Percentiles rank a stretch among this genome's conserved stretches.
Evolutionary conservation across 2,329 filamentous ascomycete species (phyloP).

Genomic region (Xylaria sp.): DNA sequence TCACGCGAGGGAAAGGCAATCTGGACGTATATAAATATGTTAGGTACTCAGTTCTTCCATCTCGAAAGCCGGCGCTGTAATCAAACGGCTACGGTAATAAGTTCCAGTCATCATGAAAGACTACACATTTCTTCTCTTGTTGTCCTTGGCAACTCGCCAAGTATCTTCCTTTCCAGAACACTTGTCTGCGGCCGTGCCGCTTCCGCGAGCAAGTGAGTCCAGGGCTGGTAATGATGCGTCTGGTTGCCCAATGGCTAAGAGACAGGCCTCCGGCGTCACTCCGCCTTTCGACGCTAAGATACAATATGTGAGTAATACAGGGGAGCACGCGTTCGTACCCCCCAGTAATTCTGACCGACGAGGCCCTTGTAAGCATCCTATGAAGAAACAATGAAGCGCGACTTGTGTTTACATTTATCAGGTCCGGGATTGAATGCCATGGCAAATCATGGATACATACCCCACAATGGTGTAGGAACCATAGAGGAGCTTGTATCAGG

Average conservation of each 20-base stretch:
- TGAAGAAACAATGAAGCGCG: background rate
- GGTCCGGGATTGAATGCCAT: slow-evolving; percentile 24
- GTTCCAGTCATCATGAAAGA: background rate
- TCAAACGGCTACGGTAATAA: background rate
- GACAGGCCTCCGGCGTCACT: background rate
- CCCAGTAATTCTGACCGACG: slow-evolving; percentile 11
- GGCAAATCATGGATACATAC: slow-evolving; percentile 31
- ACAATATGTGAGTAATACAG: slow-evolving; percentile 31
- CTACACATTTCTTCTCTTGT: background rate
- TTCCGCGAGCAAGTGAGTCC: background rate
- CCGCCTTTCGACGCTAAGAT: slow-evolving; percentile 21
- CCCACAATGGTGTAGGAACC: slow-evolving; percentile 27
- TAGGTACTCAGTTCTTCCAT: too few species aligned
- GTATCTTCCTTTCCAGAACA: background rate
- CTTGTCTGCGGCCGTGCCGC: background rate
- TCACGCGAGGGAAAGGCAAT: background rate
- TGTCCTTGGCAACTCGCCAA: background rate
- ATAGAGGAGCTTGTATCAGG: slow-evolving; percentile 22
- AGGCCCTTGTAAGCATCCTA: slow-evolving; percentile 21
- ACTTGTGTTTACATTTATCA: background rate
- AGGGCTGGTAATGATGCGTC: background rate
- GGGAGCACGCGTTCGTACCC: slow-evolving; percentile 23
- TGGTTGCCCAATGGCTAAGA: background rate
- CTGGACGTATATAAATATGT: background rate
- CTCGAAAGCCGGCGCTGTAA: too few species aligned